Evolutionary conservation across 768 basidiomycete species (phyloP), one percentile per base, ranked within the genome.

Genomic region (Boletus tomentosulus): DNA sequence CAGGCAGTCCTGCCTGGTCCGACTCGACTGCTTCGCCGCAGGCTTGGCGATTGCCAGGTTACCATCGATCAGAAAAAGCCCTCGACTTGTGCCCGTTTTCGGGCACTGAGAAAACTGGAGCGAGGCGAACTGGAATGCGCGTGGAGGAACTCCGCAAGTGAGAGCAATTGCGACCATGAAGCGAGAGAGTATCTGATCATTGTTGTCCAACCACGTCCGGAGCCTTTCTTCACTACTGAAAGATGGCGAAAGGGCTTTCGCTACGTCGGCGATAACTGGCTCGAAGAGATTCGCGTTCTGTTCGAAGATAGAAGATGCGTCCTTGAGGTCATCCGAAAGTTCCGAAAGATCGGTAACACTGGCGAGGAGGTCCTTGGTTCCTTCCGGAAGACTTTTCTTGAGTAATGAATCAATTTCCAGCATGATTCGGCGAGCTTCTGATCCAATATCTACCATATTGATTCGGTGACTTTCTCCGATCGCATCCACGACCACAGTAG

Each of bases 11-110:
- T 39, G 51, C 37, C 37, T 38, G 3, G 27, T 22, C 13, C 19
- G 8, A 1, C 44, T 35, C 5, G 27, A 15, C 19, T 46, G 35
- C 13, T 52, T 52, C 7, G 44, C 27, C 31, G 9, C 13, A 3
- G 44, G 44, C 6, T 38, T 52, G 3, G 28, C 44, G 16, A 52
- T 31, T 15, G 51, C 44, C 2, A 52, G 28, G 28, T 8, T 9
- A 3, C 51, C 51, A 16, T 46, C 35, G 2, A 52, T 52, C 44
- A 52, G 22, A 38, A 52, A 52, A 2, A 52, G 11, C 9, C 51
- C 44, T 4, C 50, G 13, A 16, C 9, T 27, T 4, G 45, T 19
- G 10, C 44, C 43, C 0, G 43, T 37, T 12, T 5, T 13, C 3
- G 2, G 11, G n/a, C 43, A 51, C 11, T 3, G 27, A 10, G 19